Conservation (phyloP, 1,284 basidiomycete species). For the Cystobasidium slooffiae region DNA sequence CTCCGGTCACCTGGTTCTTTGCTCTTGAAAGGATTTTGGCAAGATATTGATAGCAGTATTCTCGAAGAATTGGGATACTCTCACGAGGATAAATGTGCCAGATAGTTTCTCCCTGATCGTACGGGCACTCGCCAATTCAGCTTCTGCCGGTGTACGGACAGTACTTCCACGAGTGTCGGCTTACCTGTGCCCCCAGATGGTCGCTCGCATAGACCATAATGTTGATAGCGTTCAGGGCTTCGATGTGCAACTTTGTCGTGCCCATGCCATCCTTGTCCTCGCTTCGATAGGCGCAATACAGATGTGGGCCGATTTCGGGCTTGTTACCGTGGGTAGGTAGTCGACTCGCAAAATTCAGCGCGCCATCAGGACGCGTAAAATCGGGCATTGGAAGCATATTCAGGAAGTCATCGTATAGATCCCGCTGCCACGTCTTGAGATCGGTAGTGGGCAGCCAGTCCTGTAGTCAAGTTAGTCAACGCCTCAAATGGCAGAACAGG, state of each 20-base stretch:
- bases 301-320: constrained; percentile 72
- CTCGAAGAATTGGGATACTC: constrained; percentile 76
- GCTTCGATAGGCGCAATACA: constrained; percentile 26
- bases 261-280: neutral
- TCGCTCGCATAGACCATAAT: constrained; percentile 76
- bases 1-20: constrained; percentile 20
- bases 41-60: constrained; percentile 65
- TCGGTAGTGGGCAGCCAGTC: constrained; percentile 90
- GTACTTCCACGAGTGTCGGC: constrained; percentile 48
- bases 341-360: constrained; percentile 78
- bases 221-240: constrained; percentile 68
- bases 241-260: constrained; percentile 12
- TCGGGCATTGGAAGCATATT: constrained; percentile 81
- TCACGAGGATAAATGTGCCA: constrained; percentile 89
- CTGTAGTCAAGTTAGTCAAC: constrained; percentile 58
- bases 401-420: constrained; percentile 85
- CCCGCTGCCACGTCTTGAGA: constrained; percentile 80
- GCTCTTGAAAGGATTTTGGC: constrained; percentile 52
- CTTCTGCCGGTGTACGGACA: no score
- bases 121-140: neutral
- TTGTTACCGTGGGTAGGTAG: constrained; percentile 81
- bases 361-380: constrained; percentile 84
- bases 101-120: constrained; percentile 62
- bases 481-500: neutral
- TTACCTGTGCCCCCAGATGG: constrained; percentile 71